These are phyloP conservation scores for Potentilla sterilis DNA, from an alignment of 306 rosid genomes.

Conservation along the genomic window DNA sequence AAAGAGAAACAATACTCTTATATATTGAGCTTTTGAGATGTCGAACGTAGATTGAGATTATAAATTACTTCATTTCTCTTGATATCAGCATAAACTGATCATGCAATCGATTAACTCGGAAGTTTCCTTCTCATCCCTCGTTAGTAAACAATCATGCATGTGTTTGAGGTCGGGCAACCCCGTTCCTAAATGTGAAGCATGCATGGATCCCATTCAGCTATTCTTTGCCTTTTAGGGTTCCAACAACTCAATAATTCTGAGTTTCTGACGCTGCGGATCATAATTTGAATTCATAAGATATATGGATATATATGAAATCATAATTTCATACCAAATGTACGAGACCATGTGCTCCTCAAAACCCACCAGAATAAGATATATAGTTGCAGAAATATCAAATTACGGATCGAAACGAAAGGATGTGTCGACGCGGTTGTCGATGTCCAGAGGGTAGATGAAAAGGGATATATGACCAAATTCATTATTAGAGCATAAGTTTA, in stretches of 20 bases:
- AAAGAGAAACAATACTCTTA: too few species aligned
- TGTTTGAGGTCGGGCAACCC: background rate
- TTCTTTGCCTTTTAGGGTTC: background rate
- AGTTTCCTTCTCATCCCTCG: too few species aligned
- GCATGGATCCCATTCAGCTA: background rate
- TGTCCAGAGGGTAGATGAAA: background rate
- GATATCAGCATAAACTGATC: too few species aligned
- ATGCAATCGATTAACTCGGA: too few species aligned
- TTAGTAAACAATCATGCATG: background rate
- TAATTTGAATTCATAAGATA: too few species aligned
- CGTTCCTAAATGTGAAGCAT: background rate
- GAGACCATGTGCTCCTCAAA: background rate
- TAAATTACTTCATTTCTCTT: too few species aligned
- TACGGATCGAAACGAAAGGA: too few species aligned
- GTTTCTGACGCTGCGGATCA: too few species aligned
- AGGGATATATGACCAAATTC: background rate
- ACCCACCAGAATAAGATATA: background rate
- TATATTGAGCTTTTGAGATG: too few species aligned
- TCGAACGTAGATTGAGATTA: too few species aligned
- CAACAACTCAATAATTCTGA: background rate
- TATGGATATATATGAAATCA: too few species aligned
- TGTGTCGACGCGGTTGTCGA: background rate
- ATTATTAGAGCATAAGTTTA: background rate
- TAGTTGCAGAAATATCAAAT: background rate
- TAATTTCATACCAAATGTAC: background rate